phyloP scores from a whole-genome alignment of 305 asterid genomes.

The Rubia balearica region DNA sequence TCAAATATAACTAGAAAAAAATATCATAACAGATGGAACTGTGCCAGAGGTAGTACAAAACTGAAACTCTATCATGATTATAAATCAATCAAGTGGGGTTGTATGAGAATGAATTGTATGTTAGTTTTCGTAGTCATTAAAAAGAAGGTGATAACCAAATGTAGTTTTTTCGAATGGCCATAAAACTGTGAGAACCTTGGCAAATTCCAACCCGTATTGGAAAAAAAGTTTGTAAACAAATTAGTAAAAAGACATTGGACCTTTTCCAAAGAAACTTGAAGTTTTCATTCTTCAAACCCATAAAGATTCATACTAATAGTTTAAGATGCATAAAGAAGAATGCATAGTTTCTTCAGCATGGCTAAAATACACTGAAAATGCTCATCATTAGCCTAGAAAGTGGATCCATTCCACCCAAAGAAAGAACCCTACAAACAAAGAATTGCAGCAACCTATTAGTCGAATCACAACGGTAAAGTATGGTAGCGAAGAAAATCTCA shows the following conservation, averaged over 20 bases:
- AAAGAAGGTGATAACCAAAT: too few species aligned
- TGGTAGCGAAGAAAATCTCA: background rate
- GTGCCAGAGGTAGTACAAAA: too few species aligned
- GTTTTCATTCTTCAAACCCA: background rate
- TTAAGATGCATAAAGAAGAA: background rate
- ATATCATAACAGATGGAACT: too few species aligned
- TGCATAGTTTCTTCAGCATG: constrained; percentile 6
- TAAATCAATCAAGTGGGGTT: too few species aligned
- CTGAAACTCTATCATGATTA: too few species aligned
- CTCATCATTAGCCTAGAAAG: constrained; percentile 24
- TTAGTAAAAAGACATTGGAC: background rate
- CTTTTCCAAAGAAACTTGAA: background rate
- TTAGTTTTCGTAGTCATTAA: too few species aligned
- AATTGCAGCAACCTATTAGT: constrained; percentile 10
- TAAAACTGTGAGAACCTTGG: background rate
- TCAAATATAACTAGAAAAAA: too few species aligned
- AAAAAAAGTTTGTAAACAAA: background rate
- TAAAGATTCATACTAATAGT: background rate
- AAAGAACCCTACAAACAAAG: constrained; percentile 28
- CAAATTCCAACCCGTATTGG: background rate
- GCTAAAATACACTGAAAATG: background rate
- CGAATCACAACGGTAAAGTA: background rate
- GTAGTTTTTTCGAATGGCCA: too few species aligned
- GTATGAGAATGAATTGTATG: background rate
- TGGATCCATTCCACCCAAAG: constrained; percentile 45